Percentiles rank a stretch among this genome's conserved stretches.
Evolutionary conservation across 2,329 filamentous ascomycete species (phyloP).

Genomic region (Xylariales sp.): DNA sequence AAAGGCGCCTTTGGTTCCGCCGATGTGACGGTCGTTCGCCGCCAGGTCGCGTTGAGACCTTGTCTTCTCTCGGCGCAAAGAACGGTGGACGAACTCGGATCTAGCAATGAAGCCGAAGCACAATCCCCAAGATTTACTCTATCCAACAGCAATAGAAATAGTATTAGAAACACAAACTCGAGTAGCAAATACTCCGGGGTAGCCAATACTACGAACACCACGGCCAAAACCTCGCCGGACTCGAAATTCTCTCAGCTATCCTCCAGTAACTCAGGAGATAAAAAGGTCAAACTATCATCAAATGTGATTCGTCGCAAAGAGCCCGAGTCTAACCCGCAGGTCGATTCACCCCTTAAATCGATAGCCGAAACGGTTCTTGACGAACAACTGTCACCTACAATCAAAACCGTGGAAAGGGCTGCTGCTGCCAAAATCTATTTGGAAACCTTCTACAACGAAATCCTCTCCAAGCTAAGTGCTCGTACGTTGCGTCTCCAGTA

Average conservation of each 20-base stretch:
- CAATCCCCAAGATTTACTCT: conserved; percentile 14
- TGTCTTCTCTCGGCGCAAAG: conserved; percentile 30
- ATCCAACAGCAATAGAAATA: conserved; percentile 20
- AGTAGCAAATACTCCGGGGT: conserved; percentile 21
- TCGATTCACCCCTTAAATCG: conserved; percentile 23
- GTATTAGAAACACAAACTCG: conserved; percentile 17
- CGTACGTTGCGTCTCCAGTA: conserved; percentile 57
- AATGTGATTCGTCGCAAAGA: conserved; percentile 19
- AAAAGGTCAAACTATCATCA: conserved; percentile 15
- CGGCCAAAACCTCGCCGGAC: conserved; percentile 33
- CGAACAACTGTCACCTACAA: conserved; percentile 23
- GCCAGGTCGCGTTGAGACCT: conserved; percentile 31
- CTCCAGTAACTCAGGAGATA: conserved; percentile 20
- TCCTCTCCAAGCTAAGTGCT: conserved; percentile 53
- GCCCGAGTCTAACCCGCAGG: conserved; percentile 11
- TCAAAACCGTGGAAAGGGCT: conserved; percentile 68
- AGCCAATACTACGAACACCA: conserved; percentile 22
- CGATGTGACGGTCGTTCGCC: conserved; percentile 38
- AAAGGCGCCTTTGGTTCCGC: conserved; percentile 31
- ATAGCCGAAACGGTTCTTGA: conserved; percentile 11
- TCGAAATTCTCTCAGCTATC: conserved; percentile 30
- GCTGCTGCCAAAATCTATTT: conserved; percentile 82
- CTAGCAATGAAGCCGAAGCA: conserved; percentile 15
- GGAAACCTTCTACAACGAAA: conserved; percentile 77
- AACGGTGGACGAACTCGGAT: conserved; percentile 16